Conservation (phyloP, 2,329 filamentous ascomycete species). For the Neoscytalidium dimidiatum region DNA sequence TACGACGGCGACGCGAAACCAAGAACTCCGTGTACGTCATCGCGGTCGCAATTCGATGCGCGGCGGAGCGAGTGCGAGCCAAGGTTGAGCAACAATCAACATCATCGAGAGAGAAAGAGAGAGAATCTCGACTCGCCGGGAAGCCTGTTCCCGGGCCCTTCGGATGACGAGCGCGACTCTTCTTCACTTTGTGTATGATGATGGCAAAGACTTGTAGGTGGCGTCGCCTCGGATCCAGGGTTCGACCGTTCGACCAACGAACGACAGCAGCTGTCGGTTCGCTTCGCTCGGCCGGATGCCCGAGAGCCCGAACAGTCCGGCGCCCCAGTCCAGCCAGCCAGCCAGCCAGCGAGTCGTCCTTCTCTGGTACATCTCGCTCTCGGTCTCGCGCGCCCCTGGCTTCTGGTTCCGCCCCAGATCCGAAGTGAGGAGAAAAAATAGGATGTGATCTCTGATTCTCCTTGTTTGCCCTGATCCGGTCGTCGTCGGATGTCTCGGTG, state of each 20-base stretch:
- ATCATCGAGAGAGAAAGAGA: no score
- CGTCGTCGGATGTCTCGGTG: neutral
- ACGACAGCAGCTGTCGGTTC: no score
- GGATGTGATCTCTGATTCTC: neutral
- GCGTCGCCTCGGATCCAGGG: neutral
- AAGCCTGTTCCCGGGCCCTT: no score
- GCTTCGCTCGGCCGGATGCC: neutral
- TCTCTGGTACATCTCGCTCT: neutral
- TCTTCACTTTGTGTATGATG: neutral
- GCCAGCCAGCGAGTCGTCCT: neutral
- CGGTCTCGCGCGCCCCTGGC: neutral
- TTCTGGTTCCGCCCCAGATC: conserved; percentile 2
- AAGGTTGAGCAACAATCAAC: neutral
- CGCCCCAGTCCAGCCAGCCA: neutral
- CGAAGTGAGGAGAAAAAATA: neutral
- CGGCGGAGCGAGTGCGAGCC: neutral
- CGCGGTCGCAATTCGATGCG: neutral
- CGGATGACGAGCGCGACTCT: neutral
- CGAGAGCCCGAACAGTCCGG: neutral
- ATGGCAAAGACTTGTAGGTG: neutral
- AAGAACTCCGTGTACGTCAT: neutral
- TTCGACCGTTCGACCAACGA: neutral
- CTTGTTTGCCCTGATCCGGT: neutral
- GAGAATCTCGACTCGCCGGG: neutral
- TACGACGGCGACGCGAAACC: neutral